Base-by-base conservation (phyloP, 2,329 filamentous ascomycete genomes). In the Penicillium sp. region DNA sequence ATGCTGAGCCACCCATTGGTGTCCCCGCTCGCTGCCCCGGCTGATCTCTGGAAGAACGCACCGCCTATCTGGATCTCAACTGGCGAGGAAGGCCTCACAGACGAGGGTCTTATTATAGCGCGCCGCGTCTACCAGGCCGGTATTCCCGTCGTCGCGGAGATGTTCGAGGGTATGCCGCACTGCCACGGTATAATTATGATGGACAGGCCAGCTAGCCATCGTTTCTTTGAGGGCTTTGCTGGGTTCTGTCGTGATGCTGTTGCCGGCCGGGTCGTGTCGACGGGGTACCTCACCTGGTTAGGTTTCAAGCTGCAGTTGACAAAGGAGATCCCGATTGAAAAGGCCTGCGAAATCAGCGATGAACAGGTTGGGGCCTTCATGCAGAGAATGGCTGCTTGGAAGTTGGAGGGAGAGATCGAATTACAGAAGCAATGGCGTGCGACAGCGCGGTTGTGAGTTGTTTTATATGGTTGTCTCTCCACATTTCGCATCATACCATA, bases 151-250 rank as follows among this genome's bases (percentile, higher is more conserved):
- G 60, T 74, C 3, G 68, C 76, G 6, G 72, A 78, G 45, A 72
- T 73, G 45, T 78, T 74, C 47, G 77, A 79, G 56, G 76, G 76
- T 10, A 77, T 78, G 73, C 77, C 77, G 10, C 77, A 79, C 56
- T 77, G 76, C 48, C 78, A 90, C 67, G 83, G 81, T 0, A 65
- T 85, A 60, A 60, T 89, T 1, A 73, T 90, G 53, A 72, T 78
- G 2, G 72, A 74, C 5, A 69, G 79, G 2, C 67, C 76, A 1
- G 78, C 74, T 31, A 74, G 81, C 3, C 74, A 68, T 61, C 77
- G 81, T 46, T 88, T 84, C 64, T 81, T 84, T 55, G 70, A 78
- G 14, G 74, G 76, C 3, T 85, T 85, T 81, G 74, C 82, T 0
- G 72, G 69, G 2, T 91, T 90, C 53, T 74, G 72, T 48, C 65